These are phyloP conservation scores for Zalaria obscura DNA, from an alignment of 2,329 filamentous ascomycete species.

Conservation along the genomic window DNA sequence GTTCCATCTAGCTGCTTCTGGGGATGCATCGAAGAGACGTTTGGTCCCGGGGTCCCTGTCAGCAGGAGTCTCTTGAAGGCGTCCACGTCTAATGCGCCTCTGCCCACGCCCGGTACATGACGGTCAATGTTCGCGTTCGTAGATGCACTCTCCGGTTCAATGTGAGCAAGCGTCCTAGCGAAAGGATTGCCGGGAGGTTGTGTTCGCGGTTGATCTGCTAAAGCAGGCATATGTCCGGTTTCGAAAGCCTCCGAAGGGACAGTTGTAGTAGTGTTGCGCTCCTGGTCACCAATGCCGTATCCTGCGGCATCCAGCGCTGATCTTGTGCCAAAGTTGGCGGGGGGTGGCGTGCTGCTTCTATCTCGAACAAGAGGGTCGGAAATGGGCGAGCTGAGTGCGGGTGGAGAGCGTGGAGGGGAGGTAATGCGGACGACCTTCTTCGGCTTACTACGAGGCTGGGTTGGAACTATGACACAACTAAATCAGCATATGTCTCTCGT, in stretches of 20 bases:
- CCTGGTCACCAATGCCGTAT: not conserved
- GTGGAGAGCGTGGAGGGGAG: not conserved
- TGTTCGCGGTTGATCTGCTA: not conserved
- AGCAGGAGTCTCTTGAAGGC: slow-evolving; percentile 62
- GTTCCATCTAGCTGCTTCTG: slow-evolving; percentile 23
- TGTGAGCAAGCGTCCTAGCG: slow-evolving; percentile 16
- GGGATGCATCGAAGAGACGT: slow-evolving; percentile 4
- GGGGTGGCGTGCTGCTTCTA: not conserved
- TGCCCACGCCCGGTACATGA: slow-evolving; percentile 4
- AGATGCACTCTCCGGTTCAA: slow-evolving; percentile 9
- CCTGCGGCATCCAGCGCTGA: not conserved
- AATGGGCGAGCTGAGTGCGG: too few relatives aligned
- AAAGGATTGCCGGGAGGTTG: slow-evolving; percentile 21
- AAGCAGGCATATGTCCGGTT: not conserved
- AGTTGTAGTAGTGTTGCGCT: not conserved
- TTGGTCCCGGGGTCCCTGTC: slow-evolving; percentile 43
- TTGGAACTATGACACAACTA: not conserved
- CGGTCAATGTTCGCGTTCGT: not conserved
- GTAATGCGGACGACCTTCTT: not conserved
- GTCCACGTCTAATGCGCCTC: slow-evolving; percentile 51
- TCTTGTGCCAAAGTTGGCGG: not conserved
- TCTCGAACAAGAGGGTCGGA: not conserved
- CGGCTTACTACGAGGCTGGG: not conserved
- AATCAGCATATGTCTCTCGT: not conserved
- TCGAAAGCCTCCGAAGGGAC: not conserved